Percentiles rank a stretch among this genome's conserved stretches.
phyloP scores from a whole-genome alignment of 345 rosid genomes.

The Arabidopsis arenosa region DNA sequence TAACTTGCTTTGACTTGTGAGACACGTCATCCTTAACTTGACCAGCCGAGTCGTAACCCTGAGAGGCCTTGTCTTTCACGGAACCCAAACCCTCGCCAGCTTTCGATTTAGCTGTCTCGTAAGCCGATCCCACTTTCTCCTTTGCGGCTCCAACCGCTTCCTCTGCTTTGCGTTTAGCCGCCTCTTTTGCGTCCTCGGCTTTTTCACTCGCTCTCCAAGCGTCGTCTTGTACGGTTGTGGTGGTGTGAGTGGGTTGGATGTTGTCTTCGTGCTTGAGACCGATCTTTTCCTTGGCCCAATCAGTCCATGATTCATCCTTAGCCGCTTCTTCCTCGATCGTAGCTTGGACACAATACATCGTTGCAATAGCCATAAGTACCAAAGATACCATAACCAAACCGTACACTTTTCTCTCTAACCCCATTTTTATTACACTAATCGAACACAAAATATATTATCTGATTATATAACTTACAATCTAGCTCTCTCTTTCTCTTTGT shows the following conservation, averaged over 20 bases:
- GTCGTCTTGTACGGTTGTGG: constrained; percentile 33
- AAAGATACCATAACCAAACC: constrained; percentile 32
- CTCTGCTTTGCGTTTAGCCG: constrained; percentile 38
- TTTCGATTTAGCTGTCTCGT: constrained; percentile 39
- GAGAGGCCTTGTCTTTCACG: constrained; percentile 38
- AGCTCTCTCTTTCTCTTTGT: background rate
- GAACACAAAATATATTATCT: background rate
- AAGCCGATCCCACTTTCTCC: constrained; percentile 39
- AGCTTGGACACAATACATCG: constrained; percentile 33
- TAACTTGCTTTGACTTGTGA: constrained; percentile 43
- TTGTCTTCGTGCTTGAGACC: constrained; percentile 42
- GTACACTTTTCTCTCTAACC: constrained; percentile 19
- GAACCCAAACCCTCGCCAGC: constrained; percentile 25
- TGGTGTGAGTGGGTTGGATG: constrained; percentile 31
- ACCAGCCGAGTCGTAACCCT: constrained; percentile 36
- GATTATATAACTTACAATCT: background rate
- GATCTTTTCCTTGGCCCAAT: constrained; percentile 39
- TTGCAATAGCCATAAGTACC: constrained; percentile 29
- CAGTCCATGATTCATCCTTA: constrained; percentile 40
- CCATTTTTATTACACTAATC: constrained; percentile 25
- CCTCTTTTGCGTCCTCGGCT: constrained; percentile 40
- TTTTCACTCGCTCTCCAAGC: constrained; percentile 34
- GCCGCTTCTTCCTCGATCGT: constrained; percentile 26
- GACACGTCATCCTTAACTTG: constrained; percentile 42
- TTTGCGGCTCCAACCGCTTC: constrained; percentile 34